These are phyloP conservation scores for Tagetes erecta DNA, from an alignment of 129 eudicot species.

Conservation along the genomic window DNA sequence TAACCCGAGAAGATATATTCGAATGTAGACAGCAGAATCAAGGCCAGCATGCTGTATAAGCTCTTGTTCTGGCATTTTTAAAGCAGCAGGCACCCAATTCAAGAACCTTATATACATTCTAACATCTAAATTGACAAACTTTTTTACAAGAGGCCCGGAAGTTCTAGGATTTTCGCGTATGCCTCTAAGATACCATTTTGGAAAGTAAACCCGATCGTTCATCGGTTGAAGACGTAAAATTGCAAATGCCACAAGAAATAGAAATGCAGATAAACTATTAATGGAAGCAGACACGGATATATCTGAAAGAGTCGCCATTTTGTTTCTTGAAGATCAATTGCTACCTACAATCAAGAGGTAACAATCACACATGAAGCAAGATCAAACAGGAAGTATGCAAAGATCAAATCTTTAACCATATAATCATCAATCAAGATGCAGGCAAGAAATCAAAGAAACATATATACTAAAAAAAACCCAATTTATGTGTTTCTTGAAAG, in stretches of 20 bases:
- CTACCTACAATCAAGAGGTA: conserved; percentile 68
- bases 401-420: too few relatives aligned
- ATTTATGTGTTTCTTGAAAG: conserved; percentile 11
- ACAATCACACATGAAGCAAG: conserved; percentile 8
- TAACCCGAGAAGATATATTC: conserved; percentile 95
- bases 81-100: conserved; percentile 96
- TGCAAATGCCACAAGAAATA: conserved; percentile 81
- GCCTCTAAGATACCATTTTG: conserved; percentile 98
- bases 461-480: too few relatives aligned
- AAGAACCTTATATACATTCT: conserved; percentile 77
- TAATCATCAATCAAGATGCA: too few relatives aligned
- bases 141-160: conserved; percentile 60
- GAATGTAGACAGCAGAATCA: conserved; percentile 88
- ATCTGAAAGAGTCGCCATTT: conserved; percentile 79
- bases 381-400: too few relatives aligned
- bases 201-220: conserved; percentile 89
- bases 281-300: conserved; percentile 70
- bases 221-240: conserved; percentile 90
- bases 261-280: conserved; percentile 72
- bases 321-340: conserved; percentile 26
- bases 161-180: conserved; percentile 74
- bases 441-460: too few relatives aligned
- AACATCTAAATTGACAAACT: conserved; percentile 69
- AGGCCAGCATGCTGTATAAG: conserved; percentile 96
- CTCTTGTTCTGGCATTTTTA: conserved; percentile 94